phyloP scores from a whole-genome alignment of 1,284 basidiomycete genomes.

The Cystobasidium pallidum region DNA sequence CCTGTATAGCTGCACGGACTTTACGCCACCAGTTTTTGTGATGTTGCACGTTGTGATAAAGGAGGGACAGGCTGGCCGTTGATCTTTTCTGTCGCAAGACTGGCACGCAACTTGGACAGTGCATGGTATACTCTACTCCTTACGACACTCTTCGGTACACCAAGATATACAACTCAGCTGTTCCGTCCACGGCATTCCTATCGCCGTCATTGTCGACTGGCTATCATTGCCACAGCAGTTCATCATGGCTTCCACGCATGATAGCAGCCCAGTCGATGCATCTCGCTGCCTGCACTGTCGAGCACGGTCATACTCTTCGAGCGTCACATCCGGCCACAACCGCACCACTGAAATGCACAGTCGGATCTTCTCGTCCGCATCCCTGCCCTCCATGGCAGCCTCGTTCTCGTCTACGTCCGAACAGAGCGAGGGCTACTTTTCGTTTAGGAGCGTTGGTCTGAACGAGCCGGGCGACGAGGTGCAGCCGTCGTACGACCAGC shows the following conservation, averaged over 20 bases:
- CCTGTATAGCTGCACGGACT: background rate
- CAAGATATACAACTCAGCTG: too few species aligned
- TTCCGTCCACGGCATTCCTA: background rate
- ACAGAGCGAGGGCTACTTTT: slow-evolving; percentile 23
- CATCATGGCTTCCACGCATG: background rate
- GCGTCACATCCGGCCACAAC: background rate
- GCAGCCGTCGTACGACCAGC: background rate
- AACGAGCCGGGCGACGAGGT: slow-evolving; percentile 1
- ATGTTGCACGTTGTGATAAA: too few species aligned
- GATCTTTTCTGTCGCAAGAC: too few species aligned
- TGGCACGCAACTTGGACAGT: too few species aligned
- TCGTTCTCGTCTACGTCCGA: slow-evolving; percentile 4
- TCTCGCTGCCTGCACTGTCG: slow-evolving; percentile 11
- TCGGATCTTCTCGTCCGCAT: background rate
- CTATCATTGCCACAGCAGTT: background rate
- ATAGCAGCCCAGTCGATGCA: background rate
- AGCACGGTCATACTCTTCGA: slow-evolving; percentile 11
- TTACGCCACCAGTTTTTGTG: background rate
- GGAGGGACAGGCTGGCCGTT: too few species aligned
- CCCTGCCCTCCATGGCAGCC: background rate
- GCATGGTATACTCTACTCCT: background rate
- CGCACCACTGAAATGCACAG: background rate
- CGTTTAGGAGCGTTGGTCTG: slow-evolving; percentile 12
- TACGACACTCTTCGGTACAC: background rate
- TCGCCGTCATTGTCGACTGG: background rate